These are phyloP conservation scores for Phytophthora pluvialis DNA, from an alignment of 352 stramenopile species.

Conservation along the genomic window DNA sequence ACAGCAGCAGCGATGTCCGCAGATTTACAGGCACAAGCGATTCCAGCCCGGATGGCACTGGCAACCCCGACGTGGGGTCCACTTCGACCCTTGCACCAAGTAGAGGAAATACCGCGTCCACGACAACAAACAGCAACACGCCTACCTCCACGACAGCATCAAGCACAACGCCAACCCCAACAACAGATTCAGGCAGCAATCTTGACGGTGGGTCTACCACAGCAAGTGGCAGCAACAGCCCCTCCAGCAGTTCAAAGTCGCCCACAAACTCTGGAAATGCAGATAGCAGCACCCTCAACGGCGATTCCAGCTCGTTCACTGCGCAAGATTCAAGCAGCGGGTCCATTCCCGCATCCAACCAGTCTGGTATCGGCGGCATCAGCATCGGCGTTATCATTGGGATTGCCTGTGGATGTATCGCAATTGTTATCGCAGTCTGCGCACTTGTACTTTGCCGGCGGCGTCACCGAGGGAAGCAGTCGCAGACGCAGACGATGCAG, in stretches of 20 bases:
- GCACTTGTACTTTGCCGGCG: neutral
- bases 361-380: neutral
- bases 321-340: neutral
- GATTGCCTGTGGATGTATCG: slow-evolving; percentile 1
- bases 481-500: slow-evolving; percentile 1
- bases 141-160: too few species aligned
- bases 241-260: slow-evolving; percentile 9
- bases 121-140: neutral
- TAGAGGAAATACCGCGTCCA: neutral
- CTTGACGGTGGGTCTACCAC: neutral
- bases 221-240: slow-evolving; percentile 1
- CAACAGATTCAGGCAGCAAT: neutral
- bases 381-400: slow-evolving; percentile 13
- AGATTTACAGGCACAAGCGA: neutral
- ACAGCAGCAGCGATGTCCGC: slow-evolving; percentile 3
- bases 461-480: slow-evolving; percentile 3
- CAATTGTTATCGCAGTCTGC: slow-evolving; percentile 1
- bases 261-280: too few species aligned
- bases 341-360: neutral
- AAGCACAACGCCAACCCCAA: too few species aligned
- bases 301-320: neutral
- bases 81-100: neutral
- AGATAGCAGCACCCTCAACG: too few species aligned
- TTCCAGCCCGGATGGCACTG: neutral
- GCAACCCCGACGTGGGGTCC: slow-evolving; percentile 2